phyloP scores from a whole-genome alignment of 1,284 basidiomycete genomes.

The Xanthoconium separans region DNA sequence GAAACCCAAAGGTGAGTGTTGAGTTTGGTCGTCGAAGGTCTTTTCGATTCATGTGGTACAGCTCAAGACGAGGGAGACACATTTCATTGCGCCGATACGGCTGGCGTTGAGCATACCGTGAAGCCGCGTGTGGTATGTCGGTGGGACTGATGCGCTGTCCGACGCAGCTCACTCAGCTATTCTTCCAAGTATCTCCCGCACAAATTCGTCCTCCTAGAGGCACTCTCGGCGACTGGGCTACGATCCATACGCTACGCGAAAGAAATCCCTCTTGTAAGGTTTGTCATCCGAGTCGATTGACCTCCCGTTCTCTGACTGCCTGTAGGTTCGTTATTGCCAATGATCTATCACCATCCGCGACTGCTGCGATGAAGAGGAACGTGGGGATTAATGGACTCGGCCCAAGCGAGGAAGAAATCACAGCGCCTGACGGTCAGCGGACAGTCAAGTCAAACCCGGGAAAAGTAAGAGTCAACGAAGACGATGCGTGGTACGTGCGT shows the following conservation, averaged over 20 bases:
- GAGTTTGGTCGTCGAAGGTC: slow-evolving; percentile 17
- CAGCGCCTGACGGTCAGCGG: slow-evolving; percentile 17
- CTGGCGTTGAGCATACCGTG: slow-evolving; percentile 2
- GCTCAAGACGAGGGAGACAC: slow-evolving; percentile 5
- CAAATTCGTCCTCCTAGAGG: slow-evolving; percentile 87
- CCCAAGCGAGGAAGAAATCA: slow-evolving; percentile 29
- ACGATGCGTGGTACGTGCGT: slow-evolving; percentile 77
- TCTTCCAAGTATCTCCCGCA: slow-evolving; percentile 51
- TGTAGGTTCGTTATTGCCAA: slow-evolving; percentile 86
- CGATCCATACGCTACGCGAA: slow-evolving; percentile 97
- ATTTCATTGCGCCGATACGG: not conserved
- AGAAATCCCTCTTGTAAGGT: slow-evolving; percentile 93
- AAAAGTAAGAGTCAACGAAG: slow-evolving; percentile 83
- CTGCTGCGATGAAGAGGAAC: slow-evolving; percentile 86
- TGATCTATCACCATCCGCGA: slow-evolving; percentile 84
- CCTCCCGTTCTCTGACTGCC: slow-evolving; percentile 4
- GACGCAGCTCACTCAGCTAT: slow-evolving; percentile 2
- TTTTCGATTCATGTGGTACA: slow-evolving; percentile 3
- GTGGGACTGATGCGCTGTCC: not conserved
- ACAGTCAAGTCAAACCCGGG: slow-evolving; percentile 34
- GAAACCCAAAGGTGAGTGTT: slow-evolving; percentile 16
- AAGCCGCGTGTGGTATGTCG: slow-evolving; percentile 26
- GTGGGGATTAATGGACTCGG: slow-evolving; percentile 86
- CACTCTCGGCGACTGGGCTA: slow-evolving; percentile 93
- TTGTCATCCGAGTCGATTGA: slow-evolving; percentile 7